Evolutionary conservation across 108 stramenopile genomes (phyloP).

Genomic region (Nitzschia palea): DNA sequence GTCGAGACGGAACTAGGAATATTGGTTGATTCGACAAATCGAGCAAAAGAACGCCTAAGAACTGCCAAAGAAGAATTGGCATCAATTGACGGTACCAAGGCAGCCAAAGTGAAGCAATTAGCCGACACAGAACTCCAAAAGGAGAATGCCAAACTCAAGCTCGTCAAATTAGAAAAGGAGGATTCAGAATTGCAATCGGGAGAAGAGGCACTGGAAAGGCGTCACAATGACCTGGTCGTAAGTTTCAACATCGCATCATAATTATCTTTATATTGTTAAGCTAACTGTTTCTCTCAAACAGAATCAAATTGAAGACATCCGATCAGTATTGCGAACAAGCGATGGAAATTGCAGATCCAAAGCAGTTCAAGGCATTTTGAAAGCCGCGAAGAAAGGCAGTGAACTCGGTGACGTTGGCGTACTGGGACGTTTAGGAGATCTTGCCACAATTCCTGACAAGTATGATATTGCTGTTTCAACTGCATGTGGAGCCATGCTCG

Average conservation of each 20-base stretch:
- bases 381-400: conserved; percentile 82
- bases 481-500: conserved; percentile 86
- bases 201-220: conserved; percentile 55
- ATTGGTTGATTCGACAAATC: conserved; percentile 70
- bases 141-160: conserved; percentile 43
- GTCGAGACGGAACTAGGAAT: conserved; percentile 83
- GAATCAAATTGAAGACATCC: conserved; percentile 76
- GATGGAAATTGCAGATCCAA: conserved; percentile 54
- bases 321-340: conserved; percentile 62
- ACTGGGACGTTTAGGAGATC: conserved; percentile 95
- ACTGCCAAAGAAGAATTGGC: conserved; percentile 77
- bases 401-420: conserved; percentile 84
- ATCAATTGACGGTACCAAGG: conserved; percentile 57
- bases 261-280: no score
- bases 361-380: conserved; percentile 78
- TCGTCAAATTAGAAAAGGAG: conserved; percentile 56
- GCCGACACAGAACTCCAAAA: conserved; percentile 45
- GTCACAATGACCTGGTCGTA: conserved; percentile 60
- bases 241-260: no score
- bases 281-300: conserved; percentile 18
- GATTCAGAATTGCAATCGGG: conserved; percentile 41
- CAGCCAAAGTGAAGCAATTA: conserved; percentile 50
- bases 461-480: conserved; percentile 98
- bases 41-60: conserved; percentile 72
- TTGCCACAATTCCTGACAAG: conserved; percentile 85